Base-by-base conservation (phyloP, 73 alveolate genomes). In the Stentor coeruleus region DNA sequence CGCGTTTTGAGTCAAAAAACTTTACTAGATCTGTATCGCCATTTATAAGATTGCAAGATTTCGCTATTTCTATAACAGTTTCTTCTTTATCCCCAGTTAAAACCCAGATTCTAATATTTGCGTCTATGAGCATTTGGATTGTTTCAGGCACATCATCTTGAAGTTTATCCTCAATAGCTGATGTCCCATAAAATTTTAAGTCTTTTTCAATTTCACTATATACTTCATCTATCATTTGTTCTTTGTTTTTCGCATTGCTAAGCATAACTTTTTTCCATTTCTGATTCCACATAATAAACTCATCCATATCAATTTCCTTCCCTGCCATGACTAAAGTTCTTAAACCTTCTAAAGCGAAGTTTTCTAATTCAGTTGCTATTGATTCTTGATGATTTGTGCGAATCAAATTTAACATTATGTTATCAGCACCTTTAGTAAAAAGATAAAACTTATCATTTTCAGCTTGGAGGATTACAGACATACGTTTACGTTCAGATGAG, bases 1-100 rank as follows among this genome's bases (percentile, higher is more conserved):
- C 49, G 87, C 91, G 77, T 88, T 84, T 73, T 90, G 83, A 2
- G 95, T 86, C 81, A 97, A 87, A n/a, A n/a, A n/a, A n/a, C n/a
- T n/a, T n/a, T n/a, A n/a, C n/a, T n/a, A n/a, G n/a, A n/a, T n/a
- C n/a, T n/a, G n/a, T 57, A 57, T 57, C 28, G 2, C 28, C 85
- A 57, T 90, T 77, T 0, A 66, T 30, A 75, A 93, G 84, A 39
- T 93, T 88, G 83, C 98, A 91, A 49, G 94, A 88, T 74, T 84
- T 89, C 59, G 97, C 96, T 28, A 93, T 93, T 83, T 93, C 95
- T 33, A 86, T 84, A 2, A 98, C 98, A 14, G 99, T 96, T 80
- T 96, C 99, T 80, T 89, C 84, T 86, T 96, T 96, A 84, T 96
- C 99, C 3, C 99, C 99, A 3, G 99, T 75, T 2, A 87, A 74